phyloP scores from a whole-genome alignment of 306 rosid genomes.

The Cicer cuneatum region DNA sequence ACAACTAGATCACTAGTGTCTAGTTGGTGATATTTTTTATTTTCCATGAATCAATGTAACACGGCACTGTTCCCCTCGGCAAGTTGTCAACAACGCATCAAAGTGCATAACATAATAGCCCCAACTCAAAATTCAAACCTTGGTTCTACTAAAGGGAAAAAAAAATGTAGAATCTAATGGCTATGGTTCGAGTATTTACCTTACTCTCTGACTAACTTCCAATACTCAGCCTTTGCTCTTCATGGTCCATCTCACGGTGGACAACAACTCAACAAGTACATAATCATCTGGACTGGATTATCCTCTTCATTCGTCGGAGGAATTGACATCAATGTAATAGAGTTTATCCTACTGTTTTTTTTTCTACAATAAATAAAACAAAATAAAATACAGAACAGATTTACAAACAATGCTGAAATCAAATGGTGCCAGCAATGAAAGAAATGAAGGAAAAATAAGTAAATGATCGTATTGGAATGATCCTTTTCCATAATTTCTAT shows the following conservation, averaged over 20 bases:
- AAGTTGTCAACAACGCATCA: background rate
- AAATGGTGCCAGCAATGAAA: background rate
- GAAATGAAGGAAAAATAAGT: background rate
- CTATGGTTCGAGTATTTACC: too few relatives aligned
- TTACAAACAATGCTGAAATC: background rate
- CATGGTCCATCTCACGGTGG: background rate
- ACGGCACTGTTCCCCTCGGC: background rate
- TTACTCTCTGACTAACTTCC: background rate
- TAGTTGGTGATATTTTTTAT: background rate
- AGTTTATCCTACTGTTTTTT: background rate
- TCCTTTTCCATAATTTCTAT: conserved; percentile 7
- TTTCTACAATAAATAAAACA: background rate
- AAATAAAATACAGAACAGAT: background rate
- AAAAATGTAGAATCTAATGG: too few relatives aligned
- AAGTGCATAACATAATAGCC: background rate
- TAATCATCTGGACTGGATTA: too few relatives aligned
- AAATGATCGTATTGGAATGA: background rate
- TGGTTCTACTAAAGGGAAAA: too few relatives aligned
- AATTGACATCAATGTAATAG: background rate
- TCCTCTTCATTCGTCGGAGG: too few relatives aligned
- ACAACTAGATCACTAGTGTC: background rate
- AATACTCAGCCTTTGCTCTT: background rate
- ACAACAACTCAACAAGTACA: background rate
- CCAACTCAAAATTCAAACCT: background rate
- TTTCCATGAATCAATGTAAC: background rate